phyloP scores from a whole-genome alignment of 2,329 filamentous ascomycete species.

The Cryphonectria parasitica region DNA sequence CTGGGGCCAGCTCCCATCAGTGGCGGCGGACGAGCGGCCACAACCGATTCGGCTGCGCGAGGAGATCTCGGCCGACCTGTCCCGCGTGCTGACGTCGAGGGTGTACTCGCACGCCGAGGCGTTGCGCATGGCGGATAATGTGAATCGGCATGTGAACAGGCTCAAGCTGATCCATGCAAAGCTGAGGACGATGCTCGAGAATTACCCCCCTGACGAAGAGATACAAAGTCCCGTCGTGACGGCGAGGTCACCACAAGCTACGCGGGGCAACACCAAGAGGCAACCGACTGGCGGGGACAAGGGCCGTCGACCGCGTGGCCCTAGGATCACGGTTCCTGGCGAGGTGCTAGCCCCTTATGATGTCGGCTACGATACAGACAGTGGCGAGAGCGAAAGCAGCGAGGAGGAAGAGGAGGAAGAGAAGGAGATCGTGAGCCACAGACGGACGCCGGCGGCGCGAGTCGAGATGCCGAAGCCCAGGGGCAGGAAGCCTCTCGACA shows the following conservation, averaged over 20 bases:
- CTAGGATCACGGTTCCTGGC: slow-evolving; percentile 67
- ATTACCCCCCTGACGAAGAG: slow-evolving; percentile 58
- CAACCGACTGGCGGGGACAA: slow-evolving; percentile 46
- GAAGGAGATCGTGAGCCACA: slow-evolving; percentile 46
- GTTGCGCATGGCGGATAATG: slow-evolving; percentile 65
- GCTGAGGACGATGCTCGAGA: slow-evolving; percentile 62
- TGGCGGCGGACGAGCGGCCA: slow-evolving; percentile 52
- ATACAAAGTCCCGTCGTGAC: slow-evolving; percentile 54
- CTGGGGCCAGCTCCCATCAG: slow-evolving; percentile 60
- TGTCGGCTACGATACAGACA: slow-evolving; percentile 63
- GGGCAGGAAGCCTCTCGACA: slow-evolving; percentile 47
- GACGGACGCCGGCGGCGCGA: slow-evolving; percentile 40
- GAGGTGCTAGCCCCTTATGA: slow-evolving; percentile 70
- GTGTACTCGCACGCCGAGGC: slow-evolving; percentile 65
- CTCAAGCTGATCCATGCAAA: slow-evolving; percentile 63
- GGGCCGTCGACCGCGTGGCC: slow-evolving; percentile 51
- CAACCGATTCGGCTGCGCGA: slow-evolving; percentile 57
- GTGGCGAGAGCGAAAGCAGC: slow-evolving; percentile 56
- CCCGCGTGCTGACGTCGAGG: slow-evolving; percentile 58
- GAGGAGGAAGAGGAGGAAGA: slow-evolving; percentile 55
- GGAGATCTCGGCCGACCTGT: slow-evolving; percentile 62
- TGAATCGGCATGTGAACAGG: slow-evolving; percentile 64
- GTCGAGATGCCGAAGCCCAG: slow-evolving; percentile 42
- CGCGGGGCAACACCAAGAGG: slow-evolving; percentile 55
- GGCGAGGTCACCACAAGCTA: slow-evolving; percentile 58